phyloP scores from a whole-genome alignment of 2,329 filamentous ascomycete species.

The Cercospora canescens region DNA sequence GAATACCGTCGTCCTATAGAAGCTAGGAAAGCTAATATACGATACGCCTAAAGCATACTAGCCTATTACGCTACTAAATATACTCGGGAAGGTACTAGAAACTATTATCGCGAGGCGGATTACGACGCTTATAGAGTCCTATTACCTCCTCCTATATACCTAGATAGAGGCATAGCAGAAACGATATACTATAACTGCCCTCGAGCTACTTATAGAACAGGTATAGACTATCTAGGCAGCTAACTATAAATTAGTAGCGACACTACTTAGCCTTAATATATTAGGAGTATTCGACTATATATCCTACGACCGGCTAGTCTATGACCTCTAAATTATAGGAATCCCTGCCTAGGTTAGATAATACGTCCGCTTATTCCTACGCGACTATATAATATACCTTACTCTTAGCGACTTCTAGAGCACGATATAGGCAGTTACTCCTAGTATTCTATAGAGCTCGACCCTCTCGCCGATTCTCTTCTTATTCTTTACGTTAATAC shows the following conservation, averaged over 20 bases:
- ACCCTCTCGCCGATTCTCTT: too few relatives aligned
- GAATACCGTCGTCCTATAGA: slow-evolving; percentile 30
- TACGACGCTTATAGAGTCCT: slow-evolving; percentile 20
- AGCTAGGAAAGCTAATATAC: slow-evolving; percentile 33
- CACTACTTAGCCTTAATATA: slow-evolving; percentile 35
- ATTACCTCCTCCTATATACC: slow-evolving; percentile 25
- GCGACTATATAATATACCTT: neutral
- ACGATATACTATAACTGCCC: slow-evolving; percentile 30
- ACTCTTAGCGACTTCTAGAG: neutral
- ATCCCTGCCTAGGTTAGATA: neutral
- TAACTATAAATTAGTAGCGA: slow-evolving; percentile 29
- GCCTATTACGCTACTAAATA: slow-evolving; percentile 33
- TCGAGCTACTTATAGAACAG: slow-evolving; percentile 31
- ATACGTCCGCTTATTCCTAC: neutral
- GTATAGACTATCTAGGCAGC: slow-evolving; percentile 23
- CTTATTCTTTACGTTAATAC: too few relatives aligned
- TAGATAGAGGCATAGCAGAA: slow-evolving; percentile 33
- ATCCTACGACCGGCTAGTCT: slow-evolving; percentile 37
- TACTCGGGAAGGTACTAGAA: slow-evolving; percentile 35
- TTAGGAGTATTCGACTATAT: slow-evolving; percentile 38
- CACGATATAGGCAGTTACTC: too few relatives aligned
- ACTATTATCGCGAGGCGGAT: slow-evolving; percentile 26
- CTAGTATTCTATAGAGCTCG: too few relatives aligned
- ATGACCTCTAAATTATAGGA: slow-evolving; percentile 32
- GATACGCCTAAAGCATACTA: slow-evolving; percentile 30